Base-by-base conservation (phyloP, 2,329 filamentous ascomycete species). In the Grosmannia serpens region DNA sequence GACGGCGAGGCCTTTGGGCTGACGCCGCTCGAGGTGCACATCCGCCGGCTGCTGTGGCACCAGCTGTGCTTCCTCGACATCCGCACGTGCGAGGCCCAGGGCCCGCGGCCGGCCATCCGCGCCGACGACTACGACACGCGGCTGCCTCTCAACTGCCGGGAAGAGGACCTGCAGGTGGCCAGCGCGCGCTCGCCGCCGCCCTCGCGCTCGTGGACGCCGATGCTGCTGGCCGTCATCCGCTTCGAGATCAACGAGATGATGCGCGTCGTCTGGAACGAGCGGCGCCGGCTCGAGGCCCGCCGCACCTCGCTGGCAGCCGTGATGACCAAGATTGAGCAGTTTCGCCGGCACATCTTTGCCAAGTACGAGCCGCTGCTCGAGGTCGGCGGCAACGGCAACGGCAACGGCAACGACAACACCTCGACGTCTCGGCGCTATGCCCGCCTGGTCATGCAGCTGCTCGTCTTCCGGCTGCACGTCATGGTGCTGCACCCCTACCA, bases 1-100 rank as follows among this genome's bases (percentile, higher is more conserved):
- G 87, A 91, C 63, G 85, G 85, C 20, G 79, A 82, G 50, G 76
- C 79, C 11, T 89, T 88, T 65, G 82, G 80, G 1, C 77, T 87
- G 59, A 81, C 77, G 3, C 79, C 87, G 0, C 72, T 89, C 3
- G 87, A 91, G 64, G 84, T 83, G 0, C 86, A 91, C 57, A 76
- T 89, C 3, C 81, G 87, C 15, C 81, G 87, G 5, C 72, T 90
- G 46, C 76, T 90, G 38, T 91, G 87, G 88, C 85, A 89, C 67
- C 87, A 91, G 65, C 76, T 91, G 24, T 89, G 86, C 69, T 88
- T 88, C 67, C 75, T 91, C 10, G 88, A 91, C 67, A 80, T 89
- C 59, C 78, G 86, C 46, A 89, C 87, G 0, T 88, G 83, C 65
- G 87, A 91, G 70, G 82, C 84, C 1, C 87, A 88, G 62, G 88